Evolutionary conservation across 2,329 filamentous ascomycete species (phyloP).

Genomic region (Fusarium sp.): DNA sequence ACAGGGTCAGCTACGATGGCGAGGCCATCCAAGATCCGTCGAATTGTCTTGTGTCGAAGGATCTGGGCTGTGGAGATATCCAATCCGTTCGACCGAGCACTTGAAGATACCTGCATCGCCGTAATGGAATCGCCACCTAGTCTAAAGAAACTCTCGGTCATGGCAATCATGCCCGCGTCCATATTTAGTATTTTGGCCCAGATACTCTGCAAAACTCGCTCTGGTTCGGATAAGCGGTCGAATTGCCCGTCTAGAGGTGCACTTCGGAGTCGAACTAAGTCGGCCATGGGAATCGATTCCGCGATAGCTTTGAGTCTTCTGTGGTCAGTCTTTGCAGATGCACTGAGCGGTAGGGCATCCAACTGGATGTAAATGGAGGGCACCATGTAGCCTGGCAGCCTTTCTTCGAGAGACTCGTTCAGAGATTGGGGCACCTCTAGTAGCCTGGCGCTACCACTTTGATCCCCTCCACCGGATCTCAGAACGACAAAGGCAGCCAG

Average conservation of each 20-base stretch:
- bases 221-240: neutral
- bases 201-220: neutral
- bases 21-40: neutral
- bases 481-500: neutral
- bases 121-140: neutral
- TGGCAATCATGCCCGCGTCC: neutral
- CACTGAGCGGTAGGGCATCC: neutral
- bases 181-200: neutral
- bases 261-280: neutral
- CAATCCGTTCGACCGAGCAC: neutral
- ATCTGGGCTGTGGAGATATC: neutral
- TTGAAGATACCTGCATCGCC: neutral
- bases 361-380: neutral
- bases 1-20: neutral
- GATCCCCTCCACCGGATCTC: neutral
- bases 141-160: neutral
- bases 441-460: neutral
- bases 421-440: neutral
- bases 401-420: neutral
- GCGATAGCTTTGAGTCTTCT: neutral
- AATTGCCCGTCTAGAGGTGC: neutral
- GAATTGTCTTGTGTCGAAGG: neutral
- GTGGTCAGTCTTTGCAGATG: neutral
- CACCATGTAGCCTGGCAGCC: constrained; percentile 1
- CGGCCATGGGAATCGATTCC: neutral